Evolutionary conservation across 2,329 filamentous ascomycete genomes (phyloP).

Genomic region (Blumeria graminis): DNA sequence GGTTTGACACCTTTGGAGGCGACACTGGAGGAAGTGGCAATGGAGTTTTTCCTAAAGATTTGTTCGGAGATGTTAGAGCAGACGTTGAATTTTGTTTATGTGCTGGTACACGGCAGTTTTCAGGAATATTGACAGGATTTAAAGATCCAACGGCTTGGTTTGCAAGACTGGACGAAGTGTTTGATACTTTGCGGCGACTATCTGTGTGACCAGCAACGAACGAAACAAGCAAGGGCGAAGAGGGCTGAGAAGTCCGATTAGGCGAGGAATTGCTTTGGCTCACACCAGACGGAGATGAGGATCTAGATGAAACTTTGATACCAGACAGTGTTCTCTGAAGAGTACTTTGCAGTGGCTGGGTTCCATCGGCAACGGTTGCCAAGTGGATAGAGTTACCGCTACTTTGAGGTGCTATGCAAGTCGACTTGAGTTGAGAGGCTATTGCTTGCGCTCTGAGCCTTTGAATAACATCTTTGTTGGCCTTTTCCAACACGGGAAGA

Average conservation of each 20-base stretch:
- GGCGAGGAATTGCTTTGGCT: slow-evolving; percentile 70
- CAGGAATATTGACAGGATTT: slow-evolving; percentile 47
- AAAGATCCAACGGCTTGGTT: slow-evolving; percentile 34
- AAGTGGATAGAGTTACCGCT: too few species aligned
- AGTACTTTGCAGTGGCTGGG: slow-evolving; percentile 57
- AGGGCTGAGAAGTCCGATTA: slow-evolving; percentile 60
- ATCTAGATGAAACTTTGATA: slow-evolving; percentile 52
- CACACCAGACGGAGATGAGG: slow-evolving; percentile 63
- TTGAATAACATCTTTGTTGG: slow-evolving; percentile 96
- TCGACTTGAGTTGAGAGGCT: slow-evolving; percentile 34
- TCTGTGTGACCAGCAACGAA: slow-evolving; percentile 76
- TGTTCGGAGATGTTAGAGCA: slow-evolving; percentile 30
- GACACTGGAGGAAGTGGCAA: slow-evolving; percentile 22
- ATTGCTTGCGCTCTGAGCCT: slow-evolving; percentile 82
- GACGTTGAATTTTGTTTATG: slow-evolving; percentile 33
- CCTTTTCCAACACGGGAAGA: slow-evolving; percentile 82
- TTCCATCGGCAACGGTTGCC: slow-evolving; percentile 49
- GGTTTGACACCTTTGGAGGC: slow-evolving; percentile 38
- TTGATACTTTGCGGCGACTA: slow-evolving; percentile 67
- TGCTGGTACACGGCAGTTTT: slow-evolving; percentile 39
- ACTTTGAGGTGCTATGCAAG: not conserved
- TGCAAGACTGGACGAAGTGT: slow-evolving; percentile 62
- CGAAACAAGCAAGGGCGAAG: slow-evolving; percentile 81
- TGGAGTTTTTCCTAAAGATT: slow-evolving; percentile 20
- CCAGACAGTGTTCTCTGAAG: slow-evolving; percentile 58